Evolutionary conservation across 129 eudicot genomes (phyloP), one percentile per base, ranked within the genome.

Genomic region (Pittosporum tobira): DNA sequence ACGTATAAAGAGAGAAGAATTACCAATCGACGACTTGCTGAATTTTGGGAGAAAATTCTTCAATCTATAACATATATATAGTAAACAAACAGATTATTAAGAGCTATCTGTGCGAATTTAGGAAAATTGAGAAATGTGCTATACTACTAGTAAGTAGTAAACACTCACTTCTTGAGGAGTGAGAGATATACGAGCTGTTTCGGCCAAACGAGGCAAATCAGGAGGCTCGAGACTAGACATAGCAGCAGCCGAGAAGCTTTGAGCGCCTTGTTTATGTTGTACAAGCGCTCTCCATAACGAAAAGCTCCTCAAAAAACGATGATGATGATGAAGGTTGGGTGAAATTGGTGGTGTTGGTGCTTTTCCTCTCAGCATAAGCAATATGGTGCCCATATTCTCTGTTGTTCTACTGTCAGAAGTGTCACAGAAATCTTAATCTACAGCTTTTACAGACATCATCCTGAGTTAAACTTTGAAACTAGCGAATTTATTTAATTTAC

Each of bases 11-110:
- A 48, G 1, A 44, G 48, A 36, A 12, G 1, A 55, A 26, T 28
- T 85, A 89, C 95, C 98, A 90, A 62, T 86, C 94, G 21, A 90
- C 75, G n/a, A 90, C 95, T 80, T 90, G 84, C 37, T 74, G 88
- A 61, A 90, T 90, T 70, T 90, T 90, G 26, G 98, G 98, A 54
- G 79, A 77, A 80, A 90, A 90, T 66, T 90, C 98, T 66, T 90
- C 87, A 46, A 85, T 94, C 97, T 90, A 59, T 47, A 74, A 6
- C 28, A 21, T n/a, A n/a, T n/a, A n/a, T n/a, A n/a, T n/a, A 48
- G 6, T 1, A 13, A 51, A 45, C 11, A 26, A 45, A 48, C 20
- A 25, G 4, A 26, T n/a, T 1, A 6, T 3, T 3, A 31, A 15
- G 36, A 55, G 30, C 15, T 2, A 19, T 2, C 9, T 2, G 25